These are phyloP conservation scores for Candida albicans DNA, from an alignment of 1,139 yeast species.

Conservation along the genomic window DNA sequence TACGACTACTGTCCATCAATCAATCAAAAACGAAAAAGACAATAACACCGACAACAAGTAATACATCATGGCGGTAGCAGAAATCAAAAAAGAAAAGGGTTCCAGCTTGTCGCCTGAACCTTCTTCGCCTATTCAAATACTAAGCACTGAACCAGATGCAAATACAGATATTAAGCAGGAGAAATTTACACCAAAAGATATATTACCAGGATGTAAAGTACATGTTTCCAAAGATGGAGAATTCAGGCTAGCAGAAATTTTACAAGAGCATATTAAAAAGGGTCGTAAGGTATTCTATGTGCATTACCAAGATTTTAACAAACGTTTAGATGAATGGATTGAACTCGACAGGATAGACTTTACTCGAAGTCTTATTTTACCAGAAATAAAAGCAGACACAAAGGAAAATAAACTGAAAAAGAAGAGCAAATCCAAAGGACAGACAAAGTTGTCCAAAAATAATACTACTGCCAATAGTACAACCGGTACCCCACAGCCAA, in stretches of 20 bases:
- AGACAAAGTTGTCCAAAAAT: conserved; percentile 11
- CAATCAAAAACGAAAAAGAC: not conserved
- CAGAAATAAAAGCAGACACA: conserved; percentile 59
- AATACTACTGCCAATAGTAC: conserved; percentile 13
- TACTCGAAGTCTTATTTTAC: conserved; percentile 64
- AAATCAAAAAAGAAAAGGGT: not conserved
- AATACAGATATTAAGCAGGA: conserved; percentile 11
- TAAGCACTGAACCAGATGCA: conserved; percentile 7
- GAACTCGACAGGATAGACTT: conserved; percentile 68
- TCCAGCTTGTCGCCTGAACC: conserved; percentile 5
- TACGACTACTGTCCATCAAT: not conserved
- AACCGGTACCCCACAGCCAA: conserved; percentile 13
- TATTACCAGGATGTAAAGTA: conserved; percentile 74
- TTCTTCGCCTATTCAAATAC: conserved; percentile 7
- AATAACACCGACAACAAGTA: not conserved
- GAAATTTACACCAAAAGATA: conserved; percentile 44
- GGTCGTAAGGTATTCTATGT: conserved; percentile 84
- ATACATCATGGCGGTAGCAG: not conserved
- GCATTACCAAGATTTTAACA: conserved; percentile 91
- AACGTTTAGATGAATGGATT: conserved; percentile 91
- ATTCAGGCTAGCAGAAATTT: conserved; percentile 76
- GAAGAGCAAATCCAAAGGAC: conserved; percentile 19
- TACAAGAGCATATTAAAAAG: conserved; percentile 74
- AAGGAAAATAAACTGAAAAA: conserved; percentile 29
- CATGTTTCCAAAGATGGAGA: conserved; percentile 81